phyloP scores from a whole-genome alignment of 2,329 filamentous ascomycete genomes.

The Fusarium robinianum region DNA sequence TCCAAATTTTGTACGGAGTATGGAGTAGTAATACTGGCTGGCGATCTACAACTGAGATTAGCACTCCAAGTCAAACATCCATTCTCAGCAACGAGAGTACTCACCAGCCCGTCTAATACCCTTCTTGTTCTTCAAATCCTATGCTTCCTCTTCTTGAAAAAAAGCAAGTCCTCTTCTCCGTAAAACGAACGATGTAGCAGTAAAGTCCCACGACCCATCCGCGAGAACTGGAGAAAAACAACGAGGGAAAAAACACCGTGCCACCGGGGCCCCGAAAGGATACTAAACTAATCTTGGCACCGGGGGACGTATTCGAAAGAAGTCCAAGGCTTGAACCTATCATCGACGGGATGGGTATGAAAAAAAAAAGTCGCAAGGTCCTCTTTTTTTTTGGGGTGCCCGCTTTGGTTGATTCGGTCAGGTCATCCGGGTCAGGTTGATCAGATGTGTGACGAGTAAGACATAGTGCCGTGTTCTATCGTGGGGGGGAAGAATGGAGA shows the following conservation, averaged over 20 bases:
- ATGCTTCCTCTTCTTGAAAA: background rate
- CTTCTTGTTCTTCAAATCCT: too few species aligned
- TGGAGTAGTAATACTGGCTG: too few species aligned
- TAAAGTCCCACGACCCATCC: background rate
- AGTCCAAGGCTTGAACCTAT: background rate
- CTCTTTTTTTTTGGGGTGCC: too few species aligned
- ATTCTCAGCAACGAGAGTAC: too few species aligned
- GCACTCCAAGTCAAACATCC: background rate
- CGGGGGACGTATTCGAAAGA: conserved; percentile 2
- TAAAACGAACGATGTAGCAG: conserved; percentile 12
- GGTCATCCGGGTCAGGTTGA: background rate
- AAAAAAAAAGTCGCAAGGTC: conserved; percentile 9
- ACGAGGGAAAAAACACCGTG: conserved; percentile 17
- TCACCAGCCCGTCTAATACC: too few species aligned
- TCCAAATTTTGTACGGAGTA: too few species aligned
- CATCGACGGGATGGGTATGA: conserved; percentile 11
- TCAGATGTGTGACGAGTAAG: too few species aligned
- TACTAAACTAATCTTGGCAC: conserved; percentile 28
- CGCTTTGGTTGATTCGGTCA: too few species aligned
- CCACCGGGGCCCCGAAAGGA: conserved; percentile 15
- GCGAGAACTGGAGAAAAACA: background rate
- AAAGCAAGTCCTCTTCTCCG: background rate
- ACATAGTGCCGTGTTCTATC: background rate
- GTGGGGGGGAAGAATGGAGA: background rate
- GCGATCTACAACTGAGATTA: too few species aligned